phyloP scores from a whole-genome alignment of 345 rosid genomes.

The Jatropha curcas region DNA sequence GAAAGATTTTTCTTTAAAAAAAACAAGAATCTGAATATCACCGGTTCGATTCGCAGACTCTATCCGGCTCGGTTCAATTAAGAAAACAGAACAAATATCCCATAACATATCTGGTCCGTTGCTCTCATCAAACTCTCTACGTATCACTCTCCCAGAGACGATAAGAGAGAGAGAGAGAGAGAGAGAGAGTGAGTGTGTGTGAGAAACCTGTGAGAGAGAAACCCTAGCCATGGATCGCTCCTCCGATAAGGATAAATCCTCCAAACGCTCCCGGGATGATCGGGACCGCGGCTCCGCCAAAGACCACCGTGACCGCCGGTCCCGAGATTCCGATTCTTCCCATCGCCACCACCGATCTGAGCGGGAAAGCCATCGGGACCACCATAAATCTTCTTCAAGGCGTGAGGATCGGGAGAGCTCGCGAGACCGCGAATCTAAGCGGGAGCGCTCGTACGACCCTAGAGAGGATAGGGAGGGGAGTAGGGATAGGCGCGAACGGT shows the following conservation, averaged over 20 bases:
- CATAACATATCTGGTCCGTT: neutral
- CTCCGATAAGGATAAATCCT: constrained; percentile 43
- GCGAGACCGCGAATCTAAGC: constrained; percentile 25
- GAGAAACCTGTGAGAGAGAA: neutral
- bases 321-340: constrained; percentile 40
- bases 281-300: constrained; percentile 29
- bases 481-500: constrained; percentile 32
- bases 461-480: constrained; percentile 21
- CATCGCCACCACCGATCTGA: constrained; percentile 53
- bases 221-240: constrained; percentile 46
- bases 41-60: neutral
- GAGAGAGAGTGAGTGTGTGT: neutral
- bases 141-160: neutral
- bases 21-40: too few relatives aligned
- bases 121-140: neutral
- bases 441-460: constrained; percentile 33
- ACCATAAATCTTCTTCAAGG: constrained; percentile 23
- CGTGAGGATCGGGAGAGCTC: constrained; percentile 43
- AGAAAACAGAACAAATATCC: neutral
- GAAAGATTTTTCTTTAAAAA: too few relatives aligned
- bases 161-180: neutral
- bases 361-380: constrained; percentile 30
- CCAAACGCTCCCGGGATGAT: constrained; percentile 44
- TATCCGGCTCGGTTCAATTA: neutral
- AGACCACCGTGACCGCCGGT: constrained; percentile 42